Conservation (phyloP, 2,329 filamentous ascomycete species). For the Hypoxylon sp. region DNA sequence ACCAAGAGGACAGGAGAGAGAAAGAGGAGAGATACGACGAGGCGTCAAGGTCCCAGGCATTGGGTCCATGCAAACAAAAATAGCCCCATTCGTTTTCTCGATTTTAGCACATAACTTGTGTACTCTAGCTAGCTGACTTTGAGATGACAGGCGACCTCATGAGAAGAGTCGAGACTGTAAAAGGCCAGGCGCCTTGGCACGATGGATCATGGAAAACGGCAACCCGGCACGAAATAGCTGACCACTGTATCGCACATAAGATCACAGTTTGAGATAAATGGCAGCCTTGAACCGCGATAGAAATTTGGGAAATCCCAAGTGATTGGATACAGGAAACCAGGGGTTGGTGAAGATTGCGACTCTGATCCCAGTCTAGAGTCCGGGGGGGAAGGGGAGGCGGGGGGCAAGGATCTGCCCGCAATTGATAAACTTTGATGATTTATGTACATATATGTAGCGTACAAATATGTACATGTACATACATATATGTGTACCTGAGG, state of each 20-base stretch:
- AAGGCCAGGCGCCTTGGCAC: constrained; percentile 23
- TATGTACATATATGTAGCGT: no score
- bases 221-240: constrained; percentile 20
- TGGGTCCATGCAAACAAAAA: constrained; percentile 6
- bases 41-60: constrained; percentile 8
- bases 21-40: not conserved
- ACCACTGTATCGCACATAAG: constrained; percentile 3
- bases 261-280: constrained; percentile 8
- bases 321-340: constrained; percentile 23
- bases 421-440: no score
- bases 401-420: not conserved
- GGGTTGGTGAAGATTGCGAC: constrained; percentile 7
- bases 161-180: not conserved
- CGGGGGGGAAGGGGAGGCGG: not conserved
- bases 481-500: no score
- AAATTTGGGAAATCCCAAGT: constrained; percentile 23
- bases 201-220: constrained; percentile 27
- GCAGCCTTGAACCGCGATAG: constrained; percentile 1
- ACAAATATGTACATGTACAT: no score
- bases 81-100: not conserved
- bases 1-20: constrained; percentile 2
- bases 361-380: not conserved
- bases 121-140: no score
- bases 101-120: not conserved
- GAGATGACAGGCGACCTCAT: not conserved